Conservation (phyloP, 139 green algal genomes). For the Chloropicon primus region DNA sequence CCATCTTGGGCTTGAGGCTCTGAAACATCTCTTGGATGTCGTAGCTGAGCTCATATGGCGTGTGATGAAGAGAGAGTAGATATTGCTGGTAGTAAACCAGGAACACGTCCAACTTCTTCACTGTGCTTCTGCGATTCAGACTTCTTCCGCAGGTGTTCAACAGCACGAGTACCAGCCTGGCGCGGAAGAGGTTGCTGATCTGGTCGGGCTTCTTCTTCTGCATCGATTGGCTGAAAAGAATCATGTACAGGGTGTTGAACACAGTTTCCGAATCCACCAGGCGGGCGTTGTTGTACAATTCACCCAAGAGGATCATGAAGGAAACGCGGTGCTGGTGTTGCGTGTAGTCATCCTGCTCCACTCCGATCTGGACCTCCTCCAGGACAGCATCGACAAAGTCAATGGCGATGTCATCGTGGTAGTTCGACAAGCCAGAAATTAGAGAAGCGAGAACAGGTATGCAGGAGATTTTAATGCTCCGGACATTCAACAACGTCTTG, state of each 20-base stretch:
- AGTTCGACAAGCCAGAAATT: conserved; percentile 53
- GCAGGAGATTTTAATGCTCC: conserved; percentile 25
- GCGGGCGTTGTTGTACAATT: conserved; percentile 81
- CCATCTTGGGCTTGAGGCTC: background rate
- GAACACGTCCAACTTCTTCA: background rate
- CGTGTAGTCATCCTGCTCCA: conserved; percentile 43
- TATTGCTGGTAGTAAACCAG: background rate
- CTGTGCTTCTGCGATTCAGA: background rate
- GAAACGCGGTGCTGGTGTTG: conserved; percentile 74
- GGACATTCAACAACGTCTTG: conserved; percentile 64
- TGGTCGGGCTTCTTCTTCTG: background rate
- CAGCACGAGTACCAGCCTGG: background rate
- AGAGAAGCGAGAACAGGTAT: conserved; percentile 65
- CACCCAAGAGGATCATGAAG: conserved; percentile 64
- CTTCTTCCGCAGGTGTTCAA: background rate
- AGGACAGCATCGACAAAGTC: conserved; percentile 64
- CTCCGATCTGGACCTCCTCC: conserved; percentile 56
- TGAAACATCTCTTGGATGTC: background rate
- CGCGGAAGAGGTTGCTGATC: background rate
- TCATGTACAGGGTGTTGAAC: conserved; percentile 76
- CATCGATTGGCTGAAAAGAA: conserved; percentile 34
- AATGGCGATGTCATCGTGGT: conserved; percentile 62
- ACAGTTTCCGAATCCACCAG: conserved; percentile 43
- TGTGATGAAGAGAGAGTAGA: background rate
- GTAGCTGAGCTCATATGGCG: background rate